Evolutionary conservation across 441 rosid species (phyloP), one percentile per base, ranked within the genome.

Genomic region (Pelargonium myrrhifolium): DNA sequence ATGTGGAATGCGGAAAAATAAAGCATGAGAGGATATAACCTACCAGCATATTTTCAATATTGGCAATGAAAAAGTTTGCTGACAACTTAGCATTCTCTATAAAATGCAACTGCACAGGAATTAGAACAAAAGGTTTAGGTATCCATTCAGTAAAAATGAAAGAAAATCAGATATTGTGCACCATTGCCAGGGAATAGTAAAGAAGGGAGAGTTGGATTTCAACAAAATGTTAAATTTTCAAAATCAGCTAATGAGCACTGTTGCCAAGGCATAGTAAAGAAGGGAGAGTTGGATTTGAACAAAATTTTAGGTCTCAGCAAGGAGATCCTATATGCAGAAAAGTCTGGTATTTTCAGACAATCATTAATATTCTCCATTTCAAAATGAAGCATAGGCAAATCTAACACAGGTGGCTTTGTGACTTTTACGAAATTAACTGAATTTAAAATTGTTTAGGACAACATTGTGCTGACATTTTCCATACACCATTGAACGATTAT

Each of bases 31-130:
- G 40, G 67, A 63, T 55, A 58, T 68, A 49, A 67, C 80, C 42
- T 84, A 93, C 98, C 89, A 90, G 69, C 70, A 89, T 72, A 35
- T 84, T 88, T 70, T 87, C 96, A 59, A 89, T 87, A 77, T 90
- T 79, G 26, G 96, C 73, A 31, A 93, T 89, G 79, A 93, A 90
- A 79, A 87, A 93, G 74, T 90, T 86, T 51, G 82, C 82, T 67
- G 97, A 93, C 68, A 93, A 67, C 76, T 86, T 93, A 64, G 96
- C 93, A 76, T 93, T 90, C 76, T 85, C 92, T 21, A 83, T 69
- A 76, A 90, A 90, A 77, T 87, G 85, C 76, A 86, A 93, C 98
- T 93, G 88, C 75, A 75, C 15, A 45, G 55, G 60, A 53, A n/a
- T n/a, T n/a, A n/a, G n/a, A n/a, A n/a, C n/a, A 11, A 3, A 26